Percentiles rank a stretch among this genome's conserved stretches.
These are phyloP conservation scores for Ganoderma sinense DNA, from an alignment of 1,284 basidiomycete species.

Conservation along the genomic window DNA sequence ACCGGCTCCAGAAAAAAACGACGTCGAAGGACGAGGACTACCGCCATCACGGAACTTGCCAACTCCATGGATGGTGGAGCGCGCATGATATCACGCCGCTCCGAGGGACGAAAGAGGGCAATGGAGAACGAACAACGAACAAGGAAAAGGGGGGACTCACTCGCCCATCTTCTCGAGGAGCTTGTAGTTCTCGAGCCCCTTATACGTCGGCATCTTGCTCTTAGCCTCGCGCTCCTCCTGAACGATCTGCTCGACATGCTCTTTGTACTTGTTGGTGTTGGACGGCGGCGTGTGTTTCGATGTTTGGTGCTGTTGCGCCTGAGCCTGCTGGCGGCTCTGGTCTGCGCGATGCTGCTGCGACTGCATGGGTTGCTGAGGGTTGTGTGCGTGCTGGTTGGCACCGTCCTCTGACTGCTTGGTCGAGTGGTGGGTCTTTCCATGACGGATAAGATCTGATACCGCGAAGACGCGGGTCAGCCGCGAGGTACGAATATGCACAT, in stretches of 20 bases:
- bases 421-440: constrained; percentile 76
- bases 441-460: constrained; percentile 77
- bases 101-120: neutral
- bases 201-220: constrained; percentile 82
- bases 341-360: constrained; percentile 43
- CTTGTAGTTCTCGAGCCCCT: constrained; percentile 85
- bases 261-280: constrained; percentile 48
- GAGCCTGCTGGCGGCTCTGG: constrained; percentile 36
- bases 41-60: neutral
- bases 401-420: constrained; percentile 42
- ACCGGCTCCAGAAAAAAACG: neutral
- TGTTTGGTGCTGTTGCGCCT: constrained; percentile 40
- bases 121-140: constrained; percentile 12
- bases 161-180: constrained; percentile 96
- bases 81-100: neutral
- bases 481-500: constrained; percentile 10
- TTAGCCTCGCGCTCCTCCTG: constrained; percentile 81
- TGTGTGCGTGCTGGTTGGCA: constrained; percentile 35
- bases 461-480: constrained; percentile 18
- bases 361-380: constrained; percentile 32
- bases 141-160: constrained; percentile 54
- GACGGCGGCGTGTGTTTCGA: constrained; percentile 43
- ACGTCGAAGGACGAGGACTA: neutral
- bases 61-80: neutral
- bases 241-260: constrained; percentile 79